Conservation (phyloP, 257 asterid genomes). For the Ehretia macrophylla region DNA sequence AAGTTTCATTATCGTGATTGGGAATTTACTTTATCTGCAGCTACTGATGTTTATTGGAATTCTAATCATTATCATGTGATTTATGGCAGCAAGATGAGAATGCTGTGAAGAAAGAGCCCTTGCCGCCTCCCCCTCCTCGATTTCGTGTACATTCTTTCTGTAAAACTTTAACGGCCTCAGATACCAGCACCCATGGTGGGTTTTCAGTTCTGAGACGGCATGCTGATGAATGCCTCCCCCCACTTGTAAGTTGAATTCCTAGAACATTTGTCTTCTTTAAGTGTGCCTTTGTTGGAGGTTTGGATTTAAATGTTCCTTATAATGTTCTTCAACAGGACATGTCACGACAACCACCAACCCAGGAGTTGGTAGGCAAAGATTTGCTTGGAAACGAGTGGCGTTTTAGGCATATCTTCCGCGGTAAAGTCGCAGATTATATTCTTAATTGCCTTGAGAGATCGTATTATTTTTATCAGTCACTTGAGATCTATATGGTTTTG, state of each 20-base stretch:
- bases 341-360: constrained; percentile 95
- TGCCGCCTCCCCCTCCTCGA: constrained; percentile 49
- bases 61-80: neutral
- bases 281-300: neutral
- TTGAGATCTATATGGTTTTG: too few species aligned
- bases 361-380: constrained; percentile 87
- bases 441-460: neutral
- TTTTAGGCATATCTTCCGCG: constrained; percentile 91
- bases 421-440: constrained; percentile 31
- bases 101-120: constrained; percentile 57
- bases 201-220: constrained; percentile 92
- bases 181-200: constrained; percentile 98
- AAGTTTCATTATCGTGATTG: constrained; percentile 19
- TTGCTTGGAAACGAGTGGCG: constrained; percentile 96
- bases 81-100: constrained; percentile 72
- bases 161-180: constrained; percentile 93
- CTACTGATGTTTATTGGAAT: neutral
- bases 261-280: neutral
- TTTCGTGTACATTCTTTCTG: constrained; percentile 89
- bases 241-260: constrained; percentile 37
- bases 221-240: constrained; percentile 97
- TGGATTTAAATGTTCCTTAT: neutral
- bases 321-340: constrained; percentile 50
- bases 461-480: neutral
- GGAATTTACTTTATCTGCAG: neutral